Evolutionary conservation across 495 filamentous ascomycete genomes (phyloP).

Genomic region (Rusavskia elegans): DNA sequence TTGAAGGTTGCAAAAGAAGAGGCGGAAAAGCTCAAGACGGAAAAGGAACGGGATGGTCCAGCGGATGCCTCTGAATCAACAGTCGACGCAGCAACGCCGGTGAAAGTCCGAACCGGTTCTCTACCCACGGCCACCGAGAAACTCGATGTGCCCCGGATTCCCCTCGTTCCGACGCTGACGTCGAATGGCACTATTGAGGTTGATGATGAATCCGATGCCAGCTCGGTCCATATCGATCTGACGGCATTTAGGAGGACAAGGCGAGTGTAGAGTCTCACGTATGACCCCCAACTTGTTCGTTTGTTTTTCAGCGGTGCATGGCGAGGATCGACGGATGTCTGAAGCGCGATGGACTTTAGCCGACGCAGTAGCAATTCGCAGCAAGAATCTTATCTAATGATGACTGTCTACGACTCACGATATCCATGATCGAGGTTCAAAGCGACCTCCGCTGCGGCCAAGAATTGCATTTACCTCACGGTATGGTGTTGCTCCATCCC

Average conservation of each 20-base stretch:
- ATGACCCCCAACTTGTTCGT: neutral
- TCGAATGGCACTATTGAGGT: constrained; percentile 11
- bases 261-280: constrained; percentile 1
- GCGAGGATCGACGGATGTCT: neutral
- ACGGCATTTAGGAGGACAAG: constrained; percentile 11
- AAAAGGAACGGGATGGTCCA: constrained; percentile 11
- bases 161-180: constrained; percentile 4
- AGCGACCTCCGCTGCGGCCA: too few species aligned
- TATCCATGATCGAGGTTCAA: too few species aligned
- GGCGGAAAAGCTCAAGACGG: constrained; percentile 21
- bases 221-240: constrained; percentile 15
- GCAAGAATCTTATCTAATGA: too few species aligned
- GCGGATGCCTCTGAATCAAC: neutral
- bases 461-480: too few species aligned
- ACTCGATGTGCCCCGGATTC: constrained; percentile 2
- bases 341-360: too few species aligned
- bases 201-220: constrained; percentile 10
- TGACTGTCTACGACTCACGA: too few species aligned
- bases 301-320: neutral
- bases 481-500: too few species aligned
- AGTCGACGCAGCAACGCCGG: neutral
- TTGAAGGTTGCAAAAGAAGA: constrained; percentile 25
- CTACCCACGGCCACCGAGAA: neutral
- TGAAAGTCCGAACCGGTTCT: neutral
- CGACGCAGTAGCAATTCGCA: too few species aligned